Base-by-base conservation (phyloP, 1,284 basidiomycete genomes). In the Golubevia sp. region DNA sequence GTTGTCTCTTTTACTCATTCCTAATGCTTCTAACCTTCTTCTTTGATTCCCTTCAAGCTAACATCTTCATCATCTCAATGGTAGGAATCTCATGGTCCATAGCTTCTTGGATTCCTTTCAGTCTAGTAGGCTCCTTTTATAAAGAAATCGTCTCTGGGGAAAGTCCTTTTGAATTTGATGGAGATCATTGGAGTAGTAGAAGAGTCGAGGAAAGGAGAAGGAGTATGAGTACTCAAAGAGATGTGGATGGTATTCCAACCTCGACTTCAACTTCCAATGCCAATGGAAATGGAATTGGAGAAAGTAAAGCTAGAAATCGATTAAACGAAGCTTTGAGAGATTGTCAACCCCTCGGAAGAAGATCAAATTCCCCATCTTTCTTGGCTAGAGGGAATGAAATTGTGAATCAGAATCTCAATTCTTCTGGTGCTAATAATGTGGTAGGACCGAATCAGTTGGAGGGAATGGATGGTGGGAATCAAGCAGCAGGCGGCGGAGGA, bases 391-490 rank as follows among this genome's bases (percentile, higher is more conserved):
- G 30, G 5, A 34, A 34, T 34, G 5, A 34, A 34, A 34, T 34
- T 11, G 30, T 34, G 30, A 34, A 34, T 11, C 30, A 34, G 11
- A 11, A 34, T 61, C 87, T 58, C 79, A 79, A 66, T 27, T 52
- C 71, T 52, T 38, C 63, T 58, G 34, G 68, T 64, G 23, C 63
- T 58, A 13, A 64, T 63, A 11, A 57, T 57, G 70, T 85, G 20
- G 84, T 85, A 66, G 72, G 73, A 51, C 77, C 83, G 11, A 76
- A 78, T 52, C 79, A 85, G 26, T n/a, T n/a, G n/a, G n/a, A n/a
- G n/a, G n/a, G n/a, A n/a, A n/a, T n/a, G n/a, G n/a, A n/a, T n/a
- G 77, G 84, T 49, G 85, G 87, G 49, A 86, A 87, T 56, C 84
- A 86, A 51, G 84, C 84, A 3, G n/a, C n/a, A n/a, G n/a, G n/a